phyloP scores from a whole-genome alignment of 108 stramenopile species.

The Nitzschia sp. region DNA sequence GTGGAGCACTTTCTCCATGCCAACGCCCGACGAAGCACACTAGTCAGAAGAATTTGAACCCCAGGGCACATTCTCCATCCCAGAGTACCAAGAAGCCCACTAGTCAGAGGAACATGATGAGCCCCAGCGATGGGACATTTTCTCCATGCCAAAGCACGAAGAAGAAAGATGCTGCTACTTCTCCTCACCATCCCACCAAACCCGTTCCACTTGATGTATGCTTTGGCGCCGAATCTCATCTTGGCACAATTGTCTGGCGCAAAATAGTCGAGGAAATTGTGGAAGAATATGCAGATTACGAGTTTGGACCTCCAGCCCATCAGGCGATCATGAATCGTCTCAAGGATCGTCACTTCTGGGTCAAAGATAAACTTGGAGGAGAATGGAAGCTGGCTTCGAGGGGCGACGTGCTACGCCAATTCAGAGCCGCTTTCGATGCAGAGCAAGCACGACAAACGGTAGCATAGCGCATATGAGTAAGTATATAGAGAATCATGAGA shows the following conservation, averaged over 20 bases:
- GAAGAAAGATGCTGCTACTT: background rate
- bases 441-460: slow-evolving; percentile 1
- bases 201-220: background rate
- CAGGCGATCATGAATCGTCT: background rate
- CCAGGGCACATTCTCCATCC: no score
- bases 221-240: background rate
- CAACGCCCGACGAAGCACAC: background rate
- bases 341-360: background rate
- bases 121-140: no score
- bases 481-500: no score
- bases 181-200: background rate
- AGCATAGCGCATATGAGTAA: no score
- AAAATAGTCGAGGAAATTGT: background rate
- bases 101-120: no score
- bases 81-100: no score
- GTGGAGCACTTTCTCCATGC: background rate
- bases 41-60: no score
- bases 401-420: background rate
- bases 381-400: background rate
- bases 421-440: background rate
- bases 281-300: background rate
- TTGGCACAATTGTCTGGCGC: background rate
- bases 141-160: no score
- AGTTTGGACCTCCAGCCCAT: background rate
- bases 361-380: background rate